Evolutionary conservation across 345 rosid species (phyloP).

Genomic region (Noccaea bulbosa): DNA sequence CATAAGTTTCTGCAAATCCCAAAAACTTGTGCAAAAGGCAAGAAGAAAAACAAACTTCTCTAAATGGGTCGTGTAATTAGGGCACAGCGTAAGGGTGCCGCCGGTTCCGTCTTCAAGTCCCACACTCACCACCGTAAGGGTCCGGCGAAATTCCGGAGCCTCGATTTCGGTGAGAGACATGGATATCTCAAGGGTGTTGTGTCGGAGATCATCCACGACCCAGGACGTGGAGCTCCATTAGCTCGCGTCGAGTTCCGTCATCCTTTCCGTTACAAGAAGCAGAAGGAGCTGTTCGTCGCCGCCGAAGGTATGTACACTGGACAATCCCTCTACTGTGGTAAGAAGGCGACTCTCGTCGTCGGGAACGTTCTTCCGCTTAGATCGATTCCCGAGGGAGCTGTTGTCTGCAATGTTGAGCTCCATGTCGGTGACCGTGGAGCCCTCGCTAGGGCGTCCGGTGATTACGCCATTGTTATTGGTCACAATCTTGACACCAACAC

Average conservation of each 20-base stretch:
- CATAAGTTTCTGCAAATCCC: no score
- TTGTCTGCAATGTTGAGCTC: slow-evolving; percentile 33
- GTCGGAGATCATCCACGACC: slow-evolving; percentile 41
- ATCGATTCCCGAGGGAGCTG: slow-evolving; percentile 53
- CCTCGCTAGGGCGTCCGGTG: slow-evolving; percentile 58
- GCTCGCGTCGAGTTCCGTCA: slow-evolving; percentile 31
- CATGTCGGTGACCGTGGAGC: slow-evolving; percentile 49
- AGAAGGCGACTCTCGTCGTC: slow-evolving; percentile 37
- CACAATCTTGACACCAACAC: slow-evolving; percentile 46
- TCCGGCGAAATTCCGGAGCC: slow-evolving; percentile 65
- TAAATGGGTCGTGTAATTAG: slow-evolving; percentile 76
- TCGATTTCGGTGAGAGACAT: slow-evolving; percentile 65
- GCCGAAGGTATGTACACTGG: slow-evolving; percentile 65
- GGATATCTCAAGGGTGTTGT: slow-evolving; percentile 48
- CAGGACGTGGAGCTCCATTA: slow-evolving; percentile 42
- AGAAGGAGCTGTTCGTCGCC: slow-evolving; percentile 48
- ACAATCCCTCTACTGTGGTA: slow-evolving; percentile 43
- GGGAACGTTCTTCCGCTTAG: slow-evolving; percentile 43
- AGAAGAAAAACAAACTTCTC: no score
- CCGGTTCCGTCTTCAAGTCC: slow-evolving; percentile 73
- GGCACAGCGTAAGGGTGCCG: slow-evolving; percentile 74
- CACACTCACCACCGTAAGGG: slow-evolving; percentile 79
- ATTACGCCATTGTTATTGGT: slow-evolving; percentile 37
- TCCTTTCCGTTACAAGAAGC: slow-evolving; percentile 39
- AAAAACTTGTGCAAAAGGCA: no score